Evolutionary conservation across 345 rosid genomes (phyloP).

Genomic region (Salix caprea): DNA sequence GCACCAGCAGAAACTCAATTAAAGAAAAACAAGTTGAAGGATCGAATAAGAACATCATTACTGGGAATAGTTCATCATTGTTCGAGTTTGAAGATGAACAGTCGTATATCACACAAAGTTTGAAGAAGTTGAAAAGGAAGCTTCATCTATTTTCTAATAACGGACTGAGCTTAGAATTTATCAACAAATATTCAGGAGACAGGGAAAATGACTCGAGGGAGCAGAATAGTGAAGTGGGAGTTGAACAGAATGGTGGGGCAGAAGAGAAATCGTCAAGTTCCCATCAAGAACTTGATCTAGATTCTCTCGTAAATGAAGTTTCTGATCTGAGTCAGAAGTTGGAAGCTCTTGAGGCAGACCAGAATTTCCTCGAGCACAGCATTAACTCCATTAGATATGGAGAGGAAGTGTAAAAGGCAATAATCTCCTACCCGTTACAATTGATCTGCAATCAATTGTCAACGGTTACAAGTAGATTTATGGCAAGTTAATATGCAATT

Average conservation of each 20-base stretch:
- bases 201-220: neutral
- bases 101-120: constrained; percentile 28
- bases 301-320: constrained; percentile 23
- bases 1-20: neutral
- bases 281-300: constrained; percentile 1
- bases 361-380: constrained; percentile 43
- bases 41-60: constrained; percentile 3
- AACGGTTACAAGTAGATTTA: too few relatives aligned
- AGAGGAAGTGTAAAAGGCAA: too few relatives aligned
- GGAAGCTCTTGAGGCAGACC: constrained; percentile 45
- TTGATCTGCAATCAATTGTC: too few relatives aligned
- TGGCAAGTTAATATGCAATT: too few relatives aligned
- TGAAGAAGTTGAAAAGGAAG: constrained; percentile 50
- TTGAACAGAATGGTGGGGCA: constrained; percentile 8
- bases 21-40: constrained; percentile 1
- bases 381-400: constrained; percentile 42
- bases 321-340: constrained; percentile 42
- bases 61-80: constrained; percentile 16
- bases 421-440: too few relatives aligned
- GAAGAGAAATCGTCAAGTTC: neutral
- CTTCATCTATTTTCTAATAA: constrained; percentile 26
- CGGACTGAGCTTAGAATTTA: constrained; percentile 12
- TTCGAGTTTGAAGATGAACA: constrained; percentile 53
- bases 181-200: constrained; percentile 15
- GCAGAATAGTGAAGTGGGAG: constrained; percentile 9